Percentiles rank a stretch among this genome's conserved stretches.
Evolutionary conservation across 371 early-diverging fungal genomes (phyloP).

Genomic region (Zychaea mexicana): DNA sequence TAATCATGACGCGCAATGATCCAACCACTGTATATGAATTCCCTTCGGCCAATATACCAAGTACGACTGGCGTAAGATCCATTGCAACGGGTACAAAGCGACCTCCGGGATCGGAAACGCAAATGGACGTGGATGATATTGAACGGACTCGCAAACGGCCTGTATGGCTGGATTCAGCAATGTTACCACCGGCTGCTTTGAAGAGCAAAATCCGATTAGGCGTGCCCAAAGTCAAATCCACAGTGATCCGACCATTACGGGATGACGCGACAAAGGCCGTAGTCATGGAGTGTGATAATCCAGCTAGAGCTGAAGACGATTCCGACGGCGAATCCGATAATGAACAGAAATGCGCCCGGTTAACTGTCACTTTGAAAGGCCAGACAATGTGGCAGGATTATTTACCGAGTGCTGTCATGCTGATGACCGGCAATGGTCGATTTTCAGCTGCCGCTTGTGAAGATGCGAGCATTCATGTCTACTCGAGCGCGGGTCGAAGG

Average conservation of each 20-base stretch:
- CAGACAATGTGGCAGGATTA: conserved; percentile 63
- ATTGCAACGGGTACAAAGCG: conserved; percentile 54
- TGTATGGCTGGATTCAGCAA: conserved; percentile 39
- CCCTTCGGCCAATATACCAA: conserved; percentile 13
- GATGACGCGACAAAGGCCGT: conserved; percentile 25
- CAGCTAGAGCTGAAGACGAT: conserved; percentile 3
- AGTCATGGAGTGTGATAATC: conserved; percentile 65
- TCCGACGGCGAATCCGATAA: neutral
- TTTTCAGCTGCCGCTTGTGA: conserved; percentile 70
- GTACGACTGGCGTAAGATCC: conserved; percentile 27
- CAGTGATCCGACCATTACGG: conserved; percentile 31
- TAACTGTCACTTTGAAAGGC: conserved; percentile 50
- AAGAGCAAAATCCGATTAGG: conserved; percentile 57
- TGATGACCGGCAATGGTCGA: conserved; percentile 58
- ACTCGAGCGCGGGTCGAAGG: conserved; percentile 70
- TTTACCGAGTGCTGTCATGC: conserved; percentile 57
- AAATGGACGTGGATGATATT: conserved; percentile 17
- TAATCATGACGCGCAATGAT: neutral
- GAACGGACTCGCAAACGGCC: conserved; percentile 21
- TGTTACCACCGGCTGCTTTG: conserved; percentile 45
- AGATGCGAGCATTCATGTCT: conserved; percentile 71
- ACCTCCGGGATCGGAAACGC: conserved; percentile 22
- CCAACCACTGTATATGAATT: conserved; percentile 10
- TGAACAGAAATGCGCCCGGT: conserved; percentile 37
- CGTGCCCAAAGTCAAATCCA: conserved; percentile 53